Evolutionary conservation across 768 basidiomycete genomes (phyloP), one percentile per base, ranked within the genome.

Genomic region (Rhodocollybia butyracea): DNA sequence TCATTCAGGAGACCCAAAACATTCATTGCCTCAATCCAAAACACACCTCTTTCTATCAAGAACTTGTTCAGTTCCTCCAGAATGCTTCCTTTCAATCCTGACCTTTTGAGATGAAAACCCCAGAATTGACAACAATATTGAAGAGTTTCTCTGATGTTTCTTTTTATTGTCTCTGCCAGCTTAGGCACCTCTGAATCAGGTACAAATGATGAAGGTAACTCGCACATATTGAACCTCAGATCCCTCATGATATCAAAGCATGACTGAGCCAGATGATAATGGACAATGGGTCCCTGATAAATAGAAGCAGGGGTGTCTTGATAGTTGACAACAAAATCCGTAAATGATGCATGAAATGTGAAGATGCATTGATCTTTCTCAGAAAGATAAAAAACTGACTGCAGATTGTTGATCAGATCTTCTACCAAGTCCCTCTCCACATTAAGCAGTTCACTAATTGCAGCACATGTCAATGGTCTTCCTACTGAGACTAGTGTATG

Each of bases 1-100:
- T 7, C 29, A 15, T 13, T 4, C 29, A 52, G 27, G 11, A 21
- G 7, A 6, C 22, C 21, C 13, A 32, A 7, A 6, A 56, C 10
- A 34, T 40, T 56, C 55, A 56, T 56, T 8, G 40, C 39, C 31
- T 56, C 55, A 26, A 56, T 51, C 55, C 55, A 56, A 43, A 27
- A 56, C 17, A 56, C 19, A 5, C 46, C 47, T 32, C 31, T 50
- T 5, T 50, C 13, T 26, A 17, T 56, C 41, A 45, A n/a, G 15
- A 54, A 54, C 2, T 15, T 17, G 8, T 54, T 27, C 15, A 54
- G 10, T 6, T 21, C 24, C 5, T n/a, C 29, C 8, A 54, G 5
- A 17, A 54, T 17, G 6, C 38, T 13, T 43, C 29, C 41, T 8
- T 26, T 7, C 15, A 36, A 29, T 13, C 7, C 6, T 2, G 17